phyloP scores from a whole-genome alignment of 352 stramenopile species.

The Globisporangium paddicum region DNA sequence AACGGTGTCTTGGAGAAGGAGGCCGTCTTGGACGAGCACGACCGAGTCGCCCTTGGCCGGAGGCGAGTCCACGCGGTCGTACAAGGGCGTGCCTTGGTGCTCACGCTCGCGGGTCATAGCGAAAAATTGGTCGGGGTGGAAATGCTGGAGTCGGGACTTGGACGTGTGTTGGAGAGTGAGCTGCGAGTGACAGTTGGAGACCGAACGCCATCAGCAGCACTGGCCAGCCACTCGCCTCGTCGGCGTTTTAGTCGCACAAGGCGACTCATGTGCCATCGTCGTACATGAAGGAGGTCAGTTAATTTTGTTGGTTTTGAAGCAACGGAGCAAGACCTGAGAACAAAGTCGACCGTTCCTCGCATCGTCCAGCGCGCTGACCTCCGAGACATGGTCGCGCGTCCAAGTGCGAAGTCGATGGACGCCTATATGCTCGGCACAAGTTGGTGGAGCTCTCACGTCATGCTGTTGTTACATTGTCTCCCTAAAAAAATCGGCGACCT shows the following conservation, averaged over 20 bases:
- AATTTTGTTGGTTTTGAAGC: not conserved
- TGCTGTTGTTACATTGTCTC: not conserved
- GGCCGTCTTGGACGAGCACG: constrained; percentile 13
- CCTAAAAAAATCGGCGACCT: not conserved
- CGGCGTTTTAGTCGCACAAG: constrained; percentile 2
- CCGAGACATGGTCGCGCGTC: not conserved
- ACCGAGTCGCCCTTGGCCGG: constrained; percentile 15
- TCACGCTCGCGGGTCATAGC: constrained; percentile 17
- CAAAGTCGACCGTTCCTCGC: not conserved
- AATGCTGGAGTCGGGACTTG: not conserved
- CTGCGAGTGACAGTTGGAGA: not conserved
- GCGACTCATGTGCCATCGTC: not conserved
- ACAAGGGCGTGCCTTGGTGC: constrained; percentile 40
- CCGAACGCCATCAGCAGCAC: not conserved
- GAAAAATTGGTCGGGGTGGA: not conserved
- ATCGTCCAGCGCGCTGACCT: not conserved
- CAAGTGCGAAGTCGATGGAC: not conserved
- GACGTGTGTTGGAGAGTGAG: not conserved
- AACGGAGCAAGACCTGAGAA: not conserved
- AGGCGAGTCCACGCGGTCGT: constrained; percentile 28
- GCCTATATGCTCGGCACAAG: not conserved
- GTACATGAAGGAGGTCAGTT: not conserved
- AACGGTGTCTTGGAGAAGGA: constrained; percentile 19
- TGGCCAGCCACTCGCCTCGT: not conserved
- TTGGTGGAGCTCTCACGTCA: not conserved